Evolutionary conservation across 2,329 filamentous ascomycete species (phyloP), one percentile per base, ranked within the genome.

Genomic region (Trematosphaeria pertusa): DNA sequence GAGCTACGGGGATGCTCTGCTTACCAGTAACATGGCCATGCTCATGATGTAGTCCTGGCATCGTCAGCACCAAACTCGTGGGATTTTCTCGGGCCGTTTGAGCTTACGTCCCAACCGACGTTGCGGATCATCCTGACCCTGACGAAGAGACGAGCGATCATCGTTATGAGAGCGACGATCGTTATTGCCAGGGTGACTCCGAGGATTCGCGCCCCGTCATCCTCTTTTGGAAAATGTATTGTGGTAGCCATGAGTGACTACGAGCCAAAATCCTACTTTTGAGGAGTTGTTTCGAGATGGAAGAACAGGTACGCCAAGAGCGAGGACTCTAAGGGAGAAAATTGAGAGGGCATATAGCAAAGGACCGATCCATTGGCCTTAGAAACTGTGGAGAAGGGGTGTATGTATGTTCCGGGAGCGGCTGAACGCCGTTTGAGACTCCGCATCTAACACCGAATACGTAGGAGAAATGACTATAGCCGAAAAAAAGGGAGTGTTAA

Each of bases 101-200:
- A n/a, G 45, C 61, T 58, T 37, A 67, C 81, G 69, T 83, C 81
- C 56, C 73, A 70, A 3, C 80, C 79, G 17, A 78, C 63, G 38
- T 76, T 78, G 10, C 73, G 74, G 40, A 82, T 75, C 65, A 82
- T 73, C 14, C 63, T 62, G 4, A 74, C 22, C n/a, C 80, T 72
- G 20, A 82, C 81, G 42, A 76, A 80, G 8, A 78, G 51, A 15
- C 78, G 72, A 21, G 73, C 61, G 8, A 67, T 19, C 3, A 78
- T 71, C 0, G 71, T 69, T 12, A 79, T 43, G 2, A 73, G 56
- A 0, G 77, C 75, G 18, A 75, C 44, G 3, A 65, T 58, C 1
- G 75, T 73, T 26, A 79, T 64, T 1, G 71, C 56, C 10, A 76
- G 45, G 9, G 76, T 75, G 4, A 73, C 69, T 4, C 64, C 72